Base-by-base conservation (phyloP, 495 filamentous ascomycete species). In the Platismatia glauca region DNA sequence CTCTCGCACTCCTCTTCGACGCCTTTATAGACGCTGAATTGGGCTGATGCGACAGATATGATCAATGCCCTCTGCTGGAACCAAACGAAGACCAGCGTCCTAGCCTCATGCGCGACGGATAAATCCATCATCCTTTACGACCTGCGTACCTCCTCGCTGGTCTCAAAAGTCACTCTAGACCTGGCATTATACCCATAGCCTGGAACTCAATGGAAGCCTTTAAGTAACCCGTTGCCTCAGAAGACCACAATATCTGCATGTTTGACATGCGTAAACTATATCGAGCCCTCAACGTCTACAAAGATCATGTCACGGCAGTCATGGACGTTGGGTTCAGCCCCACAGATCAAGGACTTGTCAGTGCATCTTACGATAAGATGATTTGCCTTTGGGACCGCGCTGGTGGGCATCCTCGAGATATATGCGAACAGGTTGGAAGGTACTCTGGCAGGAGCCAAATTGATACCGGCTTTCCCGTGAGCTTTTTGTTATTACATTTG, bases 121-220 rank as follows among this genome's bases (percentile, higher is more conserved):
- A 85, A 94, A 37, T 89, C 86, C 6, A 78, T 97, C 61, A 85
- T 95, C 58, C 81, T 98, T 60, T 91, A 89, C 72, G 94, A 98
- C 74, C 78, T 97, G 39, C 87, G 94, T 53, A 97, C 95, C 57
- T 85, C 84, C 12, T 89, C 86, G 39, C 89, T 93, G 16, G 79
- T 97, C 20, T 80, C 86, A 46, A 91, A 91, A 66, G 81, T 88
- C 9, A 81, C 88, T 4, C 83, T 97, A 44, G 88, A 82, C 52
- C 82, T 97, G 52, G 86, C 91, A 33, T 87, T 85, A 31, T 97
- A 97, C 72, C 89, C 24, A 81, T 98, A 41, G 78, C 86, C 37
- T 99, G 93, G 90, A 97, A 97, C 71, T 93, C 93, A 0, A 91
- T 96, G 86, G 91, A 95, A 74, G 86, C 91, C 9, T 91, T 95